Percentiles rank a stretch among this genome's conserved stretches.
These are phyloP conservation scores for Aschersonia sp. DNA, from an alignment of 2,329 filamentous ascomycete genomes.

Conservation along the genomic window DNA sequence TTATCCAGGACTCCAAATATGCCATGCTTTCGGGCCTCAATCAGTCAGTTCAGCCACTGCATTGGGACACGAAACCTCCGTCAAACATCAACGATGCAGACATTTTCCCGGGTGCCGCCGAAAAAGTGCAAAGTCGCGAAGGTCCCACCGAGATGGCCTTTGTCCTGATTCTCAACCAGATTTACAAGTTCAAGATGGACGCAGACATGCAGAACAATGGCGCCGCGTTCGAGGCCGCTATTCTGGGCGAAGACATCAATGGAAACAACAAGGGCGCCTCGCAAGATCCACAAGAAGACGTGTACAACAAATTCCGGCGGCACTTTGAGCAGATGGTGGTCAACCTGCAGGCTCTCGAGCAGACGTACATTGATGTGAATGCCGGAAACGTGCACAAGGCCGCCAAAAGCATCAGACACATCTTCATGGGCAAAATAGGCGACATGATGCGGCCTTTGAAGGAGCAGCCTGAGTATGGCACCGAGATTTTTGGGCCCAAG, in stretches of 20 bases:
- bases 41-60: constrained; percentile 33
- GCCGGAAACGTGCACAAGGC: constrained; percentile 38
- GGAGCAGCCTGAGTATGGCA: constrained; percentile 32
- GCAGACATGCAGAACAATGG: constrained; percentile 25
- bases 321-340: constrained; percentile 27
- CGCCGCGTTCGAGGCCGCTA: constrained; percentile 32
- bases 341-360: constrained; percentile 29
- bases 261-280: constrained; percentile 9
- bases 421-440: constrained; percentile 33
- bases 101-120: constrained; percentile 35
- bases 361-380: constrained; percentile 32
- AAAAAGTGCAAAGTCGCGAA: constrained; percentile 34
- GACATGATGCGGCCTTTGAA: constrained; percentile 31
- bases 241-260: constrained; percentile 27
- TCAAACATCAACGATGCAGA: constrained; percentile 45
- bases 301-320: constrained; percentile 25
- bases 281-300: constrained; percentile 2
- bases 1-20: constrained; percentile 41
- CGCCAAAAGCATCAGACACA: constrained; percentile 29
- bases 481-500: constrained; percentile 30
- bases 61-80: constrained; percentile 41
- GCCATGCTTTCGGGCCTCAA: constrained; percentile 43
- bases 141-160: constrained; percentile 49
- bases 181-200: constrained; percentile 32
- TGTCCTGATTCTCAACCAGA: constrained; percentile 32